These are phyloP conservation scores for Elsinoe perseae DNA, from an alignment of 2,329 filamentous ascomycete species.

Conservation along the genomic window DNA sequence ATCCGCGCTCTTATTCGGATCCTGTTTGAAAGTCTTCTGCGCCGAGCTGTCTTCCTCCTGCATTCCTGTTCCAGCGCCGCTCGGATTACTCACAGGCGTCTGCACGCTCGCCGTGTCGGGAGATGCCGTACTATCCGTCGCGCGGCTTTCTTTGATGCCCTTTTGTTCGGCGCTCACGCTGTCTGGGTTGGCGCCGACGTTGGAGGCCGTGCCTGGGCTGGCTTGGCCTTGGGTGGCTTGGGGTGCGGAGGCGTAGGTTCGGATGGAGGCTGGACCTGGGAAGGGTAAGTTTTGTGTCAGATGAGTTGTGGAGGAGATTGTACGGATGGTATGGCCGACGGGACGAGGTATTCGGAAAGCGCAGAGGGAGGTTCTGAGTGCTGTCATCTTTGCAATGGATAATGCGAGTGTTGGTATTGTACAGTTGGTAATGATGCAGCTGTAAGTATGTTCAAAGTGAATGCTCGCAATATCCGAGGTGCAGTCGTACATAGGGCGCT, in stretches of 20 bases:
- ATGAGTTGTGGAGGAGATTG: background rate
- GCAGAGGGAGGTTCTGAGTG: too few relatives aligned
- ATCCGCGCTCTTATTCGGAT: slow-evolving; percentile 19
- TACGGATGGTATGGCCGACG: background rate
- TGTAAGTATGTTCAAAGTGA: background rate
- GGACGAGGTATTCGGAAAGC: too few relatives aligned
- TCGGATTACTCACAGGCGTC: slow-evolving; percentile 14
- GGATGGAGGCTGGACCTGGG: slow-evolving; percentile 13
- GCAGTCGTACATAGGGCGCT: background rate
- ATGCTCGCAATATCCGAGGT: background rate
- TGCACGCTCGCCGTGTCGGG: slow-evolving; percentile 14
- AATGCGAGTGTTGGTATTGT: background rate
- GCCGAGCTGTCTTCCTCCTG: slow-evolving; percentile 32
- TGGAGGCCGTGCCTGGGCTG: slow-evolving; percentile 16
- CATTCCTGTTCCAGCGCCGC: background rate
- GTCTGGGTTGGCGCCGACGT: slow-evolving; percentile 14
- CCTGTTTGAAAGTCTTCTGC: slow-evolving; percentile 25
- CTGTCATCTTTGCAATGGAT: too few relatives aligned
- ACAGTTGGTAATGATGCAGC: background rate
- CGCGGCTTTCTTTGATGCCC: slow-evolving; percentile 14
- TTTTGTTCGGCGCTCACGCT: slow-evolving; percentile 12
- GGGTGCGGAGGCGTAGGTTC: slow-evolving; percentile 15
- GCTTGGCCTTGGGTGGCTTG: slow-evolving; percentile 13
- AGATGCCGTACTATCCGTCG: slow-evolving; percentile 10
- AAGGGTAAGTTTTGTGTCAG: background rate